Base-by-base conservation (phyloP, 345 rosid genomes). In the Raphanus raphanistrum region DNA sequence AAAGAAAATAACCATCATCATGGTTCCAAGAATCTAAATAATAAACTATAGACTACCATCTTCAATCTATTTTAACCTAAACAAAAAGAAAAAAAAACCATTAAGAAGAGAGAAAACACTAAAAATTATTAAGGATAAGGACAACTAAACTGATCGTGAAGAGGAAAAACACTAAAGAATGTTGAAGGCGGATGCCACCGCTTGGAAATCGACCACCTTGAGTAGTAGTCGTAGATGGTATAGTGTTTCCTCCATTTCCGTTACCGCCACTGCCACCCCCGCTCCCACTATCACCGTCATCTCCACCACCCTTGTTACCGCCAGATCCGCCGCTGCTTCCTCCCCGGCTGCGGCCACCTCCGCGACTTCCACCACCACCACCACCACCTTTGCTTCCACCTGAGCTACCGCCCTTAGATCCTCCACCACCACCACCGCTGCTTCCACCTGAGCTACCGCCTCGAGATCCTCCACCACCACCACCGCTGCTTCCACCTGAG, bases 381-480 rank as follows among this genome's bases (percentile, higher is more conserved):
- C 74, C 74, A 9, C 77, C 26, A 1, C 64, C 21, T 21, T 21
- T 74, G 31, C 78, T 31, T 27, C 72, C 72, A 66, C 78, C 72
- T 66, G 78, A 57, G 28, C 72, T 66, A 38, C 72, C 66, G 11
- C 79, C 73, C 41, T 72, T 38, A 17, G 65, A 54, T 16, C 68
- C 72, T 16, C 78, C 77, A 26, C 80, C 38, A 6, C 73, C 38
- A 50, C 69, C 74, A 9, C 77, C 26, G 2, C 71, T 74, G 41
- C 78, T 29, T 26, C 72, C 72, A 65, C 78, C 72, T 66, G 72
- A 55, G 27, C 72, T 66, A 38, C 72, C 66, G 16, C 79, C 73
- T 58, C 73, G 43, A 32, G 43, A 55, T 17, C 68, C 72, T 28
- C 78, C 78, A 36, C 72, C 66, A 1, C 77, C 38, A 50, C 69